These are phyloP conservation scores for Pisolithus thermaeus DNA, from an alignment of 1,284 basidiomycete species.

Conservation along the genomic window DNA sequence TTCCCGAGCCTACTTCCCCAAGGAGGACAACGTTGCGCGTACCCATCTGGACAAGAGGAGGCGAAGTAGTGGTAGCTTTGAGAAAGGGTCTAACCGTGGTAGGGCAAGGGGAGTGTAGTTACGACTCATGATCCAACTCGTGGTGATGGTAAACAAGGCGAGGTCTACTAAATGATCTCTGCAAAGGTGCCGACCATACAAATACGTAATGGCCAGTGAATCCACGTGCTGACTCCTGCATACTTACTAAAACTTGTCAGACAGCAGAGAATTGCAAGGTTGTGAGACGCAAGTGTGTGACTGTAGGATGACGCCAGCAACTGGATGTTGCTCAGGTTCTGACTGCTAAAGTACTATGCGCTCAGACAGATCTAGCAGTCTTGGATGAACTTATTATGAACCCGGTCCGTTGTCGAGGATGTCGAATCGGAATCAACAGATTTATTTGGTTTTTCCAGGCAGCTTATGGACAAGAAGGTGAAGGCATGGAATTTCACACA, in stretches of 20 bases:
- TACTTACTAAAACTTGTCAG: no score
- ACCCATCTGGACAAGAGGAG: not conserved
- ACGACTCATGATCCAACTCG: no score
- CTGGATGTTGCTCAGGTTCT: slow-evolving; percentile 42
- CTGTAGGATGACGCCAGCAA: not conserved
- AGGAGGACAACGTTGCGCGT: slow-evolving; percentile 21
- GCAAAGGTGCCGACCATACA: no score
- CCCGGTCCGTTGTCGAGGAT: slow-evolving; percentile 50
- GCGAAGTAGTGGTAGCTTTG: no score
- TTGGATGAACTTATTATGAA: slow-evolving; percentile 67
- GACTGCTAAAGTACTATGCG: slow-evolving; percentile 52
- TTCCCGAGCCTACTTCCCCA: slow-evolving; percentile 24
- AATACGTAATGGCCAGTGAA: no score
- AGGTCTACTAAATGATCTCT: no score
- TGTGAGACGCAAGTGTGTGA: slow-evolving; percentile 34
- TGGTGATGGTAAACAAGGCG: no score
- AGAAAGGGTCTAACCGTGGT: no score
- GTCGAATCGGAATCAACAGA: slow-evolving; percentile 72
- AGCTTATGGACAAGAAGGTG: slow-evolving; percentile 67
- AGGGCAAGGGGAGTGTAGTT: no score
- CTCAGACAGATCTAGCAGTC: slow-evolving; percentile 64
- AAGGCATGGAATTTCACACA: slow-evolving; percentile 74
- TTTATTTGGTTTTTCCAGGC: slow-evolving; percentile 83
- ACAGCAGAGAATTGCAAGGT: slow-evolving; percentile 38
- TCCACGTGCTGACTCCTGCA: no score